Conservation (phyloP, 306 rosid species). For the Glycine tomentella region DNA sequence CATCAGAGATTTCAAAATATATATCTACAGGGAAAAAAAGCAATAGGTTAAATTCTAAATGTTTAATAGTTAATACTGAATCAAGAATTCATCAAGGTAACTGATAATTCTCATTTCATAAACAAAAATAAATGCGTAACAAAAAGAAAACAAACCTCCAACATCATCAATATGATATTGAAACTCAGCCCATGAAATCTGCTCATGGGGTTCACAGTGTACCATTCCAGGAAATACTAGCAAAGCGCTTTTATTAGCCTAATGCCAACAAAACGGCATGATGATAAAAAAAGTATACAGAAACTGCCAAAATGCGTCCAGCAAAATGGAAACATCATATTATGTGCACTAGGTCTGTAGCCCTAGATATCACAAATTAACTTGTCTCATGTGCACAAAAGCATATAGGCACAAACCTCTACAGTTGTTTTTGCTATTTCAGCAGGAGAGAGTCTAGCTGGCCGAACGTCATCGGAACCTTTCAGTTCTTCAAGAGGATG, state of each 20-base stretch:
- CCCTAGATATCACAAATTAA: conserved; percentile 32
- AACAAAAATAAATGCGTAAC: conserved; percentile 4
- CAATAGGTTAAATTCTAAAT: conserved; percentile 27
- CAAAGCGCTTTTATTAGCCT: conserved; percentile 79
- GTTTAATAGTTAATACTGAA: not conserved
- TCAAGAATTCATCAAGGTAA: conserved; percentile 33
- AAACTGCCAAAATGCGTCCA: conserved; percentile 42
- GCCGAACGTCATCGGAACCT: conserved; percentile 56
- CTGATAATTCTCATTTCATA: conserved; percentile 40
- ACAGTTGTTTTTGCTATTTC: conserved; percentile 84
- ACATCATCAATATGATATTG: conserved; percentile 73
- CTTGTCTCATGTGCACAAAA: not conserved
- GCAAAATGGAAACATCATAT: conserved; percentile 34
- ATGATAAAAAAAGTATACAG: conserved; percentile 39
- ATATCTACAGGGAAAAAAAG: conserved; percentile 62
- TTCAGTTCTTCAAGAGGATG: conserved; percentile 95
- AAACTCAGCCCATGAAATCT: conserved; percentile 77
- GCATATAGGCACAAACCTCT: conserved; percentile 66
- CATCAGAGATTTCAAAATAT: conserved; percentile 76
- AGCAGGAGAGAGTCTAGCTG: conserved; percentile 77
- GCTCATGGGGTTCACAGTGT: conserved; percentile 93
- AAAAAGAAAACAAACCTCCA: conserved; percentile 67
- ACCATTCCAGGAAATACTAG: conserved; percentile 84
- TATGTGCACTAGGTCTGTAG: conserved; percentile 33
- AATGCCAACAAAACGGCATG: conserved; percentile 55